Conservation (phyloP, 768 basidiomycete genomes). For the Neoboletus brunneissimus region DNA sequence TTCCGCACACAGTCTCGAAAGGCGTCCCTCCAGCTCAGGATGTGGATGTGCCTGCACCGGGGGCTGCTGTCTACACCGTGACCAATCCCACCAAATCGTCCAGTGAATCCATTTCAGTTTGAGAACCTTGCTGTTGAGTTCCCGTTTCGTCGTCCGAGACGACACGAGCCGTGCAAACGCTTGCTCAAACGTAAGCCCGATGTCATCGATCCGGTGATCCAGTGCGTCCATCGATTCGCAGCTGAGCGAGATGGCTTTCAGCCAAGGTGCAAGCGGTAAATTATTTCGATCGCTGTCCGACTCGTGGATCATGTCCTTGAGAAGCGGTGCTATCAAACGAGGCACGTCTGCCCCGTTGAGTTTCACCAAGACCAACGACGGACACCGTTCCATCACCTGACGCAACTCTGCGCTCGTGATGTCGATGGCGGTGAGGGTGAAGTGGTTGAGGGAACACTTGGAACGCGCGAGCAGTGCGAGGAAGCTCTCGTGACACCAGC, state of each 20-base stretch:
- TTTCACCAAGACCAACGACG: conserved; percentile 30
- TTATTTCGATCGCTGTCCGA: conserved; percentile 16
- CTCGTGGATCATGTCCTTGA: conserved; percentile 23
- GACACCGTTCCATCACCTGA: conserved; percentile 28
- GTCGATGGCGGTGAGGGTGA: conserved; percentile 28
- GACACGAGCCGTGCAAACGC: conserved; percentile 22
- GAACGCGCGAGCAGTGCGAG: conserved; percentile 26
- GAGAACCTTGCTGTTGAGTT: conserved; percentile 25
- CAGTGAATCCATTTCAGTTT: conserved; percentile 31
- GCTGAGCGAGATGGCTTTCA: conserved; percentile 31
- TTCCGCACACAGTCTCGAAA: conserved; percentile 19
- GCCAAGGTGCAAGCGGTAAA: conserved; percentile 27
- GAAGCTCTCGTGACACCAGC: conserved; percentile 31
- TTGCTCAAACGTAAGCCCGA: conserved; percentile 29
- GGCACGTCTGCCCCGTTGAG: conserved; percentile 28
- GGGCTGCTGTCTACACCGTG: conserved; percentile 21
- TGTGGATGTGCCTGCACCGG: conserved; percentile 19
- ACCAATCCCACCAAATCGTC: conserved; percentile 33
- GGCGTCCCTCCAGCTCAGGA: conserved; percentile 25
- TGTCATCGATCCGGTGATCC: conserved; percentile 19
- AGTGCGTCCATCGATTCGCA: conserved; percentile 28
- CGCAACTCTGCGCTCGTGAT: conserved; percentile 22
- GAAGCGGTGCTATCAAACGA: conserved; percentile 18
- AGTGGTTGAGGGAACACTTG: conserved; percentile 29
- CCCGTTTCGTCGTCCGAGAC: conserved; percentile 28